Percentiles rank a stretch among this genome's conserved stretches.
These are phyloP conservation scores for Axilococcus clingmanii DNA, from an alignment of 139 green algal species.

Conservation along the genomic window DNA sequence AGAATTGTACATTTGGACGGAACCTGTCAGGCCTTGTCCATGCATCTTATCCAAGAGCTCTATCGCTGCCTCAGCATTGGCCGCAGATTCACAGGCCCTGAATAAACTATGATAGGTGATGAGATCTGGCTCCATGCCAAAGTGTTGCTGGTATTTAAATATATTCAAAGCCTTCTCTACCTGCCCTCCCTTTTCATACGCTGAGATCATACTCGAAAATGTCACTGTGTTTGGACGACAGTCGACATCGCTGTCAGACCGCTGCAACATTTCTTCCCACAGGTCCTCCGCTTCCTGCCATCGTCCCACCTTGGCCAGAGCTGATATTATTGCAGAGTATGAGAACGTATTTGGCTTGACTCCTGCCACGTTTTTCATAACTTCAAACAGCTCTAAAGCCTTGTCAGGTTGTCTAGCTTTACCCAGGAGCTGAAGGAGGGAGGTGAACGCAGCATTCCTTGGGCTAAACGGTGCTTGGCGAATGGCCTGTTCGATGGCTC, in stretches of 20 bases:
- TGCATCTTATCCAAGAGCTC: conserved; percentile 34
- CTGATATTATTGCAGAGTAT: conserved; percentile 27
- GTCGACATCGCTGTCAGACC: conserved; percentile 3
- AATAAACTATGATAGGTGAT: conserved; percentile 36
- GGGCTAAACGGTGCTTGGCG: conserved; percentile 13
- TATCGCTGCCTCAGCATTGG: conserved; percentile 12
- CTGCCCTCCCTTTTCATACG: conserved; percentile 28
- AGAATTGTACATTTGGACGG: conserved; percentile 24
- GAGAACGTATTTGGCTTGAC: conserved; percentile 23
- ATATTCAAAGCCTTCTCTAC: conserved; percentile 28
- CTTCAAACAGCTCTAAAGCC: conserved; percentile 32
- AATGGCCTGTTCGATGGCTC: not conserved
- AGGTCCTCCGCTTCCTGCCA: conserved; percentile 31
- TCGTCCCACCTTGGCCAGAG: conserved; percentile 16
- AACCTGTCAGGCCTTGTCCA: conserved; percentile 4
- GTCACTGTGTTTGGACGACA: conserved; percentile 42
- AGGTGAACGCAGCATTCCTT: conserved; percentile 32
- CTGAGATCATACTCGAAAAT: conserved; percentile 38
- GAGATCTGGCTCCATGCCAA: conserved; percentile 30
- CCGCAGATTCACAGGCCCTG: conserved; percentile 31
- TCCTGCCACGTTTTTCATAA: conserved; percentile 7
- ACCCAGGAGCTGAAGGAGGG: conserved; percentile 26
- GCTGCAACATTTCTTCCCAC: conserved; percentile 32
- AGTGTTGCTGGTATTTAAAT: conserved; percentile 35
- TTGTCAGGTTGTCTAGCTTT: conserved; percentile 26